Evolutionary conservation across 306 rosid species (phyloP), one percentile per base, ranked within the genome.

Genomic region (Inga leiocalycina): DNA sequence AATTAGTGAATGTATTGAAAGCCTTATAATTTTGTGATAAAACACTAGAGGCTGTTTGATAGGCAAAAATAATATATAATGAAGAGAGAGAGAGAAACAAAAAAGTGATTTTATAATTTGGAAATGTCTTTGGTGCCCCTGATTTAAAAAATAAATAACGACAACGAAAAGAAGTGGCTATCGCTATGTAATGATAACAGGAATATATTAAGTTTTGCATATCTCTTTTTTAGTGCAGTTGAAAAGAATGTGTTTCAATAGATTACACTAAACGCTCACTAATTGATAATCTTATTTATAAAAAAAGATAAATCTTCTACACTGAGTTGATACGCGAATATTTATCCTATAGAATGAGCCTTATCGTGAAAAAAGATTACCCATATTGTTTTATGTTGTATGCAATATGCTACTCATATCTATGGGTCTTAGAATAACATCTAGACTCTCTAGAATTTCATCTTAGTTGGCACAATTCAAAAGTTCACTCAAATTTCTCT

Each of bases 381-480:
- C 1, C 37, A 62, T 27, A 62, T 27, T 62, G 35, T 24, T 10
- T 62, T 27, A 27, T 24, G 37, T 12, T 13, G 37, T 62, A 62
- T 4, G 4, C 15, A 27, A 62, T 22, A 62, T 22, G 67, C 35
- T 61, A 61, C 67, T 24, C 35, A 12, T 62, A 16, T 12, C 37
- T 62, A 11, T 24, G 68, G 19, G 16, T 30, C 68, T 24, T 62
- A 46, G 59, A 46, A 24, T 7, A 65, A 68, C 32, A 69, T 71
- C 61, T 67, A 59, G 68, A 70, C 71, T 75, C 22, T 59, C 45
- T 64, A 71, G 77, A 59, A 62, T 81, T 71, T 71, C 15, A 49
- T 73, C 43, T 64, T 77, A 64, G 59, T 48, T 65, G 73, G 52
- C 77, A 19, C 19, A 32, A 13, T 35, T 80, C 70, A 76, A 72